Conservation (phyloP, 2,329 filamentous ascomycete species). For the Microsporum canis region DNA sequence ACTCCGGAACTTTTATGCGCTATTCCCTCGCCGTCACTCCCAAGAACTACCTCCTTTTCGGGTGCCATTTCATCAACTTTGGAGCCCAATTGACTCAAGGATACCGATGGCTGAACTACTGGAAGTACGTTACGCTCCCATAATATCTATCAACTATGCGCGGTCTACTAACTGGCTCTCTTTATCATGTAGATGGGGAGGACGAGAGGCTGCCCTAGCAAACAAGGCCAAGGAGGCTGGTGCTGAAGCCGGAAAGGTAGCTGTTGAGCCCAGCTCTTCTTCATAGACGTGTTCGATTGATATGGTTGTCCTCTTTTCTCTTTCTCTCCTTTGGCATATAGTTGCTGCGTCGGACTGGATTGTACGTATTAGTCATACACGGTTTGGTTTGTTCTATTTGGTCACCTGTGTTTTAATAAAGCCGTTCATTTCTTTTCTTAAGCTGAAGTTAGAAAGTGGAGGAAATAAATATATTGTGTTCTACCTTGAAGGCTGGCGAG, state of each 20-base stretch:
- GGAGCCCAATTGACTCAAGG: constrained; percentile 49
- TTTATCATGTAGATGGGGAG: constrained; percentile 27
- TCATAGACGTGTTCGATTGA: constrained; percentile 1
- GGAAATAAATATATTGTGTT: background rate
- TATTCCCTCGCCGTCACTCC: constrained; percentile 53
- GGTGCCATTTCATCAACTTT: constrained; percentile 56
- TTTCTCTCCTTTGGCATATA: constrained; percentile 4
- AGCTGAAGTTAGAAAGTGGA: background rate
- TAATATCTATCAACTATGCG: too few species aligned
- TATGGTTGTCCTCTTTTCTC: background rate
- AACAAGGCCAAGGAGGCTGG: constrained; percentile 19
- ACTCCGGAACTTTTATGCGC: constrained; percentile 56
- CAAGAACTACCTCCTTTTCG: constrained; percentile 57
- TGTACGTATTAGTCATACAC: constrained; percentile 4
- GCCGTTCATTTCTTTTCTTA: constrained; percentile 10
- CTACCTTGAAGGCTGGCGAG: background rate
- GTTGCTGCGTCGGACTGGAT: background rate
- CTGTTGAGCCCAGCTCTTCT: constrained; percentile 15
- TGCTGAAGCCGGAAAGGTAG: constrained; percentile 22
- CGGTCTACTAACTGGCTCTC: background rate
- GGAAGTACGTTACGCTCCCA: constrained; percentile 33
- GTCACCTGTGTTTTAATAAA: constrained; percentile 5
- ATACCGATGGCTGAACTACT: constrained; percentile 52
- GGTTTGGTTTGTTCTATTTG: constrained; percentile 4
- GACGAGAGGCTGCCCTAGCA: constrained; percentile 31